These are phyloP conservation scores for Camellia granthamiana DNA, from an alignment of 148 eudicot genomes.

Conservation along the genomic window DNA sequence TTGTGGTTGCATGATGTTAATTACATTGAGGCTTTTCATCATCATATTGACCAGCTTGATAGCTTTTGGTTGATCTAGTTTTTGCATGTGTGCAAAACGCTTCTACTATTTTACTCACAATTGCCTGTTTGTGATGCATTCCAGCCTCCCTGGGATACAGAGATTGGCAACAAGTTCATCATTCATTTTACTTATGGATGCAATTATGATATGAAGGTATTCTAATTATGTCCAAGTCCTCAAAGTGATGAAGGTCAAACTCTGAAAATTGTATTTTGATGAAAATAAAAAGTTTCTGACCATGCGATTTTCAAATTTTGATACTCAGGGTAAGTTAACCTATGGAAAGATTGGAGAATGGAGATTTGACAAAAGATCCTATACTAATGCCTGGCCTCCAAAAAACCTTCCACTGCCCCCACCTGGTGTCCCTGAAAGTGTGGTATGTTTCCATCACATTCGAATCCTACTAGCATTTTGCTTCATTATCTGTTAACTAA, in stretches of 20 bases:
- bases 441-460: slow-evolving; percentile 48
- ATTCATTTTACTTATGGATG: slow-evolving; percentile 96
- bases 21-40: neutral
- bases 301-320: neutral
- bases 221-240: neutral
- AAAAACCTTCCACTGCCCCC: slow-evolving; percentile 86
- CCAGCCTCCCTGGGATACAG: slow-evolving; percentile 98
- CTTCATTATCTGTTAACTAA: neutral
- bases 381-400: slow-evolving; percentile 56
- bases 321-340: slow-evolving; percentile 69
- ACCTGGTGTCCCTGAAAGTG: slow-evolving; percentile 93
- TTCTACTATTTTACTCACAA: slow-evolving; percentile 1
- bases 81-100: neutral
- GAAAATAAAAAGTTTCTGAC: neutral
- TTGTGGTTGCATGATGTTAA: slow-evolving; percentile 1
- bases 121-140: slow-evolving; percentile 17
- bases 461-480: neutral
- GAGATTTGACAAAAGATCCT: slow-evolving; percentile 96
- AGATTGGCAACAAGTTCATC: slow-evolving; percentile 65
- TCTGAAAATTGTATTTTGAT: neutral
- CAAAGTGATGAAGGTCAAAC: neutral
- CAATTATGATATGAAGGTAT: slow-evolving; percentile 88
- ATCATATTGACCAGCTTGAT: neutral
- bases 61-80: neutral
- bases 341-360: slow-evolving; percentile 95